Conservation (phyloP, 768 basidiomycete genomes). For the Mycena capillaripes region DNA sequence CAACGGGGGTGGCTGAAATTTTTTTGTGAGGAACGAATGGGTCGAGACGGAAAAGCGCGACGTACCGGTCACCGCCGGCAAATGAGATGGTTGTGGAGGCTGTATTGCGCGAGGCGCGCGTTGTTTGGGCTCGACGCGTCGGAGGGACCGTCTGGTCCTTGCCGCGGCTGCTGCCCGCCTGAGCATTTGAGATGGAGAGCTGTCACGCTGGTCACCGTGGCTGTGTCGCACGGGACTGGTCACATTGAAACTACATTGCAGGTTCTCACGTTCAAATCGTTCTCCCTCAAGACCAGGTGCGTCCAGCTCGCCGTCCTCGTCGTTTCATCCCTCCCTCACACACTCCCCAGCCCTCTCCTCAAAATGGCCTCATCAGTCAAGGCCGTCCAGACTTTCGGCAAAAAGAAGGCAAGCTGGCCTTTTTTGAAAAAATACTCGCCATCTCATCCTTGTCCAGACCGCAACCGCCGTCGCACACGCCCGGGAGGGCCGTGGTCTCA, state of each 20-base stretch:
- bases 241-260: not conserved
- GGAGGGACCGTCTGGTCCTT: not conserved
- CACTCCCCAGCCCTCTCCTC: conserved; percentile 47
- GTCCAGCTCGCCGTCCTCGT: conserved; percentile 16
- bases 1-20: conserved; percentile 52
- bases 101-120: not conserved
- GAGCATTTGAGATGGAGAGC: not conserved
- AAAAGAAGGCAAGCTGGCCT: conserved; percentile 90
- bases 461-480: conserved; percentile 98
- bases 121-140: conserved; percentile 18
- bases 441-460: conserved; percentile 67
- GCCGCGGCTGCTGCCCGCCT: conserved; percentile 23
- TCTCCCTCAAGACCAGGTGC: conserved; percentile 32
- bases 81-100: not conserved
- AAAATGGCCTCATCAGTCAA: conserved; percentile 83
- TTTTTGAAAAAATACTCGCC: conserved; percentile 6
- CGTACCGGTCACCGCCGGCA: conserved; percentile 20
- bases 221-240: not conserved
- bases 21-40: not conserved
- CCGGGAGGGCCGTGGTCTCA: conserved; percentile 95
- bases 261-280: not conserved
- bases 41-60: not conserved
- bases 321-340: conserved; percentile 28
- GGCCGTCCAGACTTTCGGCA: conserved; percentile 99
- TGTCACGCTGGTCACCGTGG: not conserved